Percentiles rank a stretch among this genome's conserved stretches.
phyloP scores from a whole-genome alignment of 352 stramenopile genomes.

The Phytopythium sindhum region DNA sequence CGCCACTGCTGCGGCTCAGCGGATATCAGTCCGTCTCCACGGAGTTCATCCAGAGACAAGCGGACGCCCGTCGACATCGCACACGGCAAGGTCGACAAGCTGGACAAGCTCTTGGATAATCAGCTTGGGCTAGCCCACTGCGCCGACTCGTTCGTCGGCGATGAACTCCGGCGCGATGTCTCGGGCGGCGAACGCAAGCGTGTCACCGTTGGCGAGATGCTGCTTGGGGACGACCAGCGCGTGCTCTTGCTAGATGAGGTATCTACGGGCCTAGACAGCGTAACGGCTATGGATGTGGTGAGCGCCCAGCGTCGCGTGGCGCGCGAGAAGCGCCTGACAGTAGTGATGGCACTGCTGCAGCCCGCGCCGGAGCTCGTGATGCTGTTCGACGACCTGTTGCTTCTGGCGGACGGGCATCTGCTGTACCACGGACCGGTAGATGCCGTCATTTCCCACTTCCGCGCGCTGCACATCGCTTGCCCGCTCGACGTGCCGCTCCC shows the following conservation, averaged over 20 bases:
- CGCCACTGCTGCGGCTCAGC: constrained; percentile 55
- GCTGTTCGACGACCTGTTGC: constrained; percentile 88
- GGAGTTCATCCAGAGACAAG: constrained; percentile 44
- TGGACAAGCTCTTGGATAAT: neutral
- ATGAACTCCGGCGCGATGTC: constrained; percentile 35
- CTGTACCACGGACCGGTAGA: constrained; percentile 54
- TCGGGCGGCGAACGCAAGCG: constrained; percentile 63
- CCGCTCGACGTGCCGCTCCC: constrained; percentile 65
- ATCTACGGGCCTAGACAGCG: constrained; percentile 55
- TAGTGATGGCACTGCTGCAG: constrained; percentile 45
- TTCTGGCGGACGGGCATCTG: constrained; percentile 71
- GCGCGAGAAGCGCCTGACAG: constrained; percentile 31
- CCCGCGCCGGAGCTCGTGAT: constrained; percentile 90
- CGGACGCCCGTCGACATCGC: neutral
- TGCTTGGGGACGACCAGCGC: constrained; percentile 59
- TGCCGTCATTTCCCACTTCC: constrained; percentile 18
- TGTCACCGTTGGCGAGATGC: constrained; percentile 82
- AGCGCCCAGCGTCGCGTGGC: constrained; percentile 26
- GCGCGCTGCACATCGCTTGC: constrained; percentile 25
- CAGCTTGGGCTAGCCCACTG: constrained; percentile 34
- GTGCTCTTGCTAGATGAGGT: constrained; percentile 73
- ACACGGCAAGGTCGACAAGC: neutral
- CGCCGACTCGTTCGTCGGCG: constrained; percentile 38
- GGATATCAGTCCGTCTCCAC: constrained; percentile 35
- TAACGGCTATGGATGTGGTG: constrained; percentile 48